Conservation (phyloP, 768 basidiomycete species). For the Boletus vermiculosoides region DNA sequence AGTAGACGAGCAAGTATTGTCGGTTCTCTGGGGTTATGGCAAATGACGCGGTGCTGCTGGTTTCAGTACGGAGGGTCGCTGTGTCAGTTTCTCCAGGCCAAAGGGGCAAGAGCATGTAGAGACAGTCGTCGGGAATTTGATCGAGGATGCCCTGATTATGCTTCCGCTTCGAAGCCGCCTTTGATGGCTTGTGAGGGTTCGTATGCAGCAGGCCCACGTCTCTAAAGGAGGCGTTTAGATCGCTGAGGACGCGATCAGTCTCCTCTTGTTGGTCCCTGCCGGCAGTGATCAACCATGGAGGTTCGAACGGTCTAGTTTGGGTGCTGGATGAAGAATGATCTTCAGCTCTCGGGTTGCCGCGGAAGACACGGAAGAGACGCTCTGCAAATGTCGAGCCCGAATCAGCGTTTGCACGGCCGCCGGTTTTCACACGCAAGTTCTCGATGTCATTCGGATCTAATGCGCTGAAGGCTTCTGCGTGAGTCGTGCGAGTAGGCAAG, state of each 20-base stretch:
- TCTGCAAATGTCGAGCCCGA: conserved; percentile 18
- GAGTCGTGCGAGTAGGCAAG: conserved; percentile 50
- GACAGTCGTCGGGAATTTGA: conserved; percentile 61
- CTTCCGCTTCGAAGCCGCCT: conserved; percentile 19
- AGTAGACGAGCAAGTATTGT: conserved; percentile 78
- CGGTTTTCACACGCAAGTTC: conserved; percentile 37
- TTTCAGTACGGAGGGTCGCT: conserved; percentile 26
- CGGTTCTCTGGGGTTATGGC: conserved; percentile 50
- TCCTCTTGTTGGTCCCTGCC: conserved; percentile 66
- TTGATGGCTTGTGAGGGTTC: conserved; percentile 35
- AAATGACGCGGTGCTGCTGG: conserved; percentile 31
- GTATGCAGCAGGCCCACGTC: conserved; percentile 76
- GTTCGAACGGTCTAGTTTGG: conserved; percentile 38
- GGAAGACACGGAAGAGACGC: conserved; percentile 27
- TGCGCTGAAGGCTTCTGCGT: conserved; percentile 60
- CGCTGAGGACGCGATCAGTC: conserved; percentile 63
- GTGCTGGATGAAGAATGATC: conserved; percentile 23
- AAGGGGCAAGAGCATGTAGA: conserved; percentile 84
- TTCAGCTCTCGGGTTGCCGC: conserved; percentile 19
- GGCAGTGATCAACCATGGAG: conserved; percentile 66
- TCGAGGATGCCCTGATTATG: conserved; percentile 47
- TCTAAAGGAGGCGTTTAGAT: conserved; percentile 72
- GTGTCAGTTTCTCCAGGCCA: conserved; percentile 77
- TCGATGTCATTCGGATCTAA: conserved; percentile 56
- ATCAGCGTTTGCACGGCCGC: conserved; percentile 23